These are phyloP conservation scores for Penicillium sp. DNA, from an alignment of 2,329 filamentous ascomycete genomes.

Conservation along the genomic window DNA sequence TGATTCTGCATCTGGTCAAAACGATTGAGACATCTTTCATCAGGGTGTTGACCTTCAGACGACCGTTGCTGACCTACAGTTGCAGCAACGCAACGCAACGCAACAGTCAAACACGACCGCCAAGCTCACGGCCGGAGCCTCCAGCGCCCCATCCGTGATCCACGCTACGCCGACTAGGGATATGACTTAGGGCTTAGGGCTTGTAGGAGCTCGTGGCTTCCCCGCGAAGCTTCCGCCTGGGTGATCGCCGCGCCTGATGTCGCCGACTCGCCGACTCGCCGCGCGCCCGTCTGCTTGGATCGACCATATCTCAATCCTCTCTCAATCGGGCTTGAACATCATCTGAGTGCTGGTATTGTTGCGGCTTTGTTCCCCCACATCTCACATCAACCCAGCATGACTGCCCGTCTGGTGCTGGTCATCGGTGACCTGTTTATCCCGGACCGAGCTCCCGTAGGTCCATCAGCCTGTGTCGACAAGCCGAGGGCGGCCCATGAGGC, in stretches of 20 bases:
- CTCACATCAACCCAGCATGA: constrained; percentile 44
- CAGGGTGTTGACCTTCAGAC: too few species aligned
- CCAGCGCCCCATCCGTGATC: not conserved
- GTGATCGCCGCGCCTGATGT: constrained; percentile 5
- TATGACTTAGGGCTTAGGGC: constrained; percentile 13
- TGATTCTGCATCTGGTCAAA: too few species aligned
- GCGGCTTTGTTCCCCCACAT: not conserved
- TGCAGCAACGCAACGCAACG: too few species aligned
- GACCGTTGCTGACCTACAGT: too few species aligned
- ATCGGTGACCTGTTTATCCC: constrained; percentile 93
- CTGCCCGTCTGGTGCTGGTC: constrained; percentile 84
- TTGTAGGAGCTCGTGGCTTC: constrained; percentile 10
- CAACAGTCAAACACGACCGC: too few species aligned
- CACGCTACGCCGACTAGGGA: constrained; percentile 4
- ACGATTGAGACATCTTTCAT: too few species aligned
- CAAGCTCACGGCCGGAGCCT: too few species aligned
- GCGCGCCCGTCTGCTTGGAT: constrained; percentile 1
- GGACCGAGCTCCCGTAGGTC: constrained; percentile 69
- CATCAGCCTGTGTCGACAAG: constrained; percentile 3
- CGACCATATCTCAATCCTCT: not conserved
- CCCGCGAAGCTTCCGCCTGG: constrained; percentile 15
- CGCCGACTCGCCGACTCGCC: not conserved
- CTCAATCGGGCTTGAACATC: constrained; percentile 23
- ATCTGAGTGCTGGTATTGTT: constrained; percentile 11
- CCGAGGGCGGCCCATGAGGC: constrained; percentile 5